Conservation (phyloP, 2,329 filamentous ascomycete species). For the Fusarium multiceps region DNA sequence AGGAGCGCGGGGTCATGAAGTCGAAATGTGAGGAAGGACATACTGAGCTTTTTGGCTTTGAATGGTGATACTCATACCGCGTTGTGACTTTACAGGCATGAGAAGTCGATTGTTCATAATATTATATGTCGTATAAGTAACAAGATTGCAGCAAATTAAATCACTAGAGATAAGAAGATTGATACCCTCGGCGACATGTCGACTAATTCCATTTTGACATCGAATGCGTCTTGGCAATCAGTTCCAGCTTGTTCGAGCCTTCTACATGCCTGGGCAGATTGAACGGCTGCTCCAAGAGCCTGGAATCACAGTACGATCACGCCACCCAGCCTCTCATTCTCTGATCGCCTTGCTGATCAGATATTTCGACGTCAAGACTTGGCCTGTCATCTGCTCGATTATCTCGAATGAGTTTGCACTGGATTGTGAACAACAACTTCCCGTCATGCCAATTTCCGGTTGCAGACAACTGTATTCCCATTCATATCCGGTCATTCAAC, state of each 20-base stretch:
- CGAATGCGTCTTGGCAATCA: too few relatives aligned
- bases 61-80: neutral
- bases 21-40: neutral
- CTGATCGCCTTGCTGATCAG: too few relatives aligned
- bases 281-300: neutral
- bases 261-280: accelerated
- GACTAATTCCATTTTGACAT: neutral
- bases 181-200: neutral
- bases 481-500: neutral
- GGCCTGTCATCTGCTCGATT: too few relatives aligned
- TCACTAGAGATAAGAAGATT: too few relatives aligned
- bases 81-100: too few relatives aligned
- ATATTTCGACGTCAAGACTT: too few relatives aligned
- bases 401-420: neutral
- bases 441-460: neutral
- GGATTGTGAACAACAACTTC: accelerated
- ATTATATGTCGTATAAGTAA: too few relatives aligned
- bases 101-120: neutral
- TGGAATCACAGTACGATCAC: accelerated
- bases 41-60: accelerated
- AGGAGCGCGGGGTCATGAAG: accelerated
- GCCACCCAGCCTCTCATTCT: neutral
- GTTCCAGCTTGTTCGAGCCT: neutral
- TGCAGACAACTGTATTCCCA: neutral
- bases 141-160: too few relatives aligned